These are phyloP conservation scores for Aspergillus avenaceus DNA, from an alignment of 495 filamentous ascomycete species.

Conservation along the genomic window DNA sequence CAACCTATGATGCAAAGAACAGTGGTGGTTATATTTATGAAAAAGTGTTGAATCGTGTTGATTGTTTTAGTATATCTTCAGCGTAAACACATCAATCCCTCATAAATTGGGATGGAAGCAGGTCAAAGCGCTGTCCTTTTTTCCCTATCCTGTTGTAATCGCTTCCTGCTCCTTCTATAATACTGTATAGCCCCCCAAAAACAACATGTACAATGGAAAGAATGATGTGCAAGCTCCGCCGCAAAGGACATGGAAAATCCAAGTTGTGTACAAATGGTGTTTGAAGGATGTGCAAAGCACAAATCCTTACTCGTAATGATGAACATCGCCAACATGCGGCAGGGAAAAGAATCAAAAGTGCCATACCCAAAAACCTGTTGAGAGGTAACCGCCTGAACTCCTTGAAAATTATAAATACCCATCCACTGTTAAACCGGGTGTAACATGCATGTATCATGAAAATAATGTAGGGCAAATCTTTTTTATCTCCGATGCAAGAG, in stretches of 20 bases:
- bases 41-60: too few relatives aligned
- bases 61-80: too few relatives aligned
- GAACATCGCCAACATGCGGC: background rate
- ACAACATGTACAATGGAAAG: background rate
- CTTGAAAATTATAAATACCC: constrained; percentile 26
- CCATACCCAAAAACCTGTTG: constrained; percentile 30
- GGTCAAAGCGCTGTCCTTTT: background rate
- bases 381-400: constrained; percentile 40
- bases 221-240: background rate
- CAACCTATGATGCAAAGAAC: too few relatives aligned
- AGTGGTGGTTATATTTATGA: too few relatives aligned
- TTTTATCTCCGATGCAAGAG: constrained; percentile 61
- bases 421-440: constrained; percentile 24
- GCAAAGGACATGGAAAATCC: background rate
- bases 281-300: background rate
- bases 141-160: too few relatives aligned
- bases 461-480: constrained; percentile 2
- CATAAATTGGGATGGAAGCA: too few relatives aligned
- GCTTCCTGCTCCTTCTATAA: background rate
- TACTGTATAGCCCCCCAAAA: background rate
- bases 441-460: constrained; percentile 16
- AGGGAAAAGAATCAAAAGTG: constrained; percentile 11
- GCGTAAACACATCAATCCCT: too few relatives aligned
- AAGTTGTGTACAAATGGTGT: background rate
- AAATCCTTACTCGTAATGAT: background rate